These are phyloP conservation scores for Colletotrichum viniferum DNA, from an alignment of 2,329 filamentous ascomycete species.

Conservation along the genomic window DNA sequence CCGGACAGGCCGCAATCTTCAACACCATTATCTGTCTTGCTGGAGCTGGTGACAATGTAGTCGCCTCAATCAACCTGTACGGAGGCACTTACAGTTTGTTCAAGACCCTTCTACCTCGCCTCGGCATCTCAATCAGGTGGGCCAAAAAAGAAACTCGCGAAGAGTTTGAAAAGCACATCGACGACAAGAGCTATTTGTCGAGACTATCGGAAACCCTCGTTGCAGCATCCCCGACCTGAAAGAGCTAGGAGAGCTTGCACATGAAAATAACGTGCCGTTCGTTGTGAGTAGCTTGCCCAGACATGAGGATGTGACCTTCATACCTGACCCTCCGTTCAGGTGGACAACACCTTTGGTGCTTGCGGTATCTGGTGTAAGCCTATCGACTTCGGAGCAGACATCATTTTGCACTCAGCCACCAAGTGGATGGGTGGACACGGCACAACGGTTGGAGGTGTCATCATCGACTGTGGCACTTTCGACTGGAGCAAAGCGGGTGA, in stretches of 20 bases:
- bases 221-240: constrained; percentile 82
- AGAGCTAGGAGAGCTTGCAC: constrained; percentile 66
- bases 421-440: constrained; percentile 80
- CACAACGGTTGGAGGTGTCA: constrained; percentile 70
- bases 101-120: constrained; percentile 68
- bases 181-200: constrained; percentile 87
- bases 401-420: constrained; percentile 72
- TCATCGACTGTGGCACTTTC: constrained; percentile 73
- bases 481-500: constrained; percentile 67
- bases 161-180: constrained; percentile 87
- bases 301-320: neutral
- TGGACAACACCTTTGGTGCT: constrained; percentile 75
- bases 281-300: constrained; percentile 10
- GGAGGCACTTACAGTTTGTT: constrained; percentile 97
- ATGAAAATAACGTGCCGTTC: constrained; percentile 34
- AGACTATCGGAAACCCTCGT: constrained; percentile 90
- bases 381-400: constrained; percentile 73
- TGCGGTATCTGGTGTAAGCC: constrained; percentile 70
- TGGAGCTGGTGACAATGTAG: constrained; percentile 94
- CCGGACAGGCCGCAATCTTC: constrained; percentile 74
- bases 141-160: constrained; percentile 80
- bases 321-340: constrained; percentile 23
- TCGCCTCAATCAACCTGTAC: constrained; percentile 89
- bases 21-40: constrained; percentile 84
- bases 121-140: constrained; percentile 46